Percentiles rank a stretch among this genome's conserved stretches.
phyloP scores from a whole-genome alignment of 148 eudicot genomes.

The Fagopyrum esculentum region DNA sequence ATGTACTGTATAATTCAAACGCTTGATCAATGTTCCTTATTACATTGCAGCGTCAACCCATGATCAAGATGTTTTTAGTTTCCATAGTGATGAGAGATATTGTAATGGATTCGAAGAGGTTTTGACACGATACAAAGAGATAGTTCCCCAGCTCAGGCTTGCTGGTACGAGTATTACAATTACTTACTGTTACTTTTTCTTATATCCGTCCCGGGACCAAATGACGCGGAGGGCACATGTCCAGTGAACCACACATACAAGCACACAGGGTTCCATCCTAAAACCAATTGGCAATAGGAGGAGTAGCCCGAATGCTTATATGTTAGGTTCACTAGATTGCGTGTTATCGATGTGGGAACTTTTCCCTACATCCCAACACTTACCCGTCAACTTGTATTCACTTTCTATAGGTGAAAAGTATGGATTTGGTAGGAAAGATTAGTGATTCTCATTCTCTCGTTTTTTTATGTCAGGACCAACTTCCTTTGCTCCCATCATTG shows the following conservation, averaged over 20 bases:
- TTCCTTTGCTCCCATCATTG: constrained; percentile 88
- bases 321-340: too few relatives aligned
- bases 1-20: not conserved
- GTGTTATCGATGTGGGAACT: too few relatives aligned
- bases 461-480: constrained; percentile 58
- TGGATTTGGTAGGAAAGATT: not conserved
- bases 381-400: not conserved
- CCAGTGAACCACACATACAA: too few relatives aligned
- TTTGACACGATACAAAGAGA: constrained; percentile 58
- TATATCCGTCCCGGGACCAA: too few relatives aligned
- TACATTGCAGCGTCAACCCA: constrained; percentile 65
- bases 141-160: constrained; percentile 65
- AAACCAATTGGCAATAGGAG: too few relatives aligned
- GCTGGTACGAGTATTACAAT: constrained; percentile 50
- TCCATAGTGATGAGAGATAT: constrained; percentile 52
- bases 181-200: not conserved
- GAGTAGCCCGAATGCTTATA: too few relatives aligned
- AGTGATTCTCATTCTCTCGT: not conserved
- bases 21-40: constrained; percentile 1
- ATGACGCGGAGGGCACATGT: too few relatives aligned
- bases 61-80: constrained; percentile 87
- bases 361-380: too few relatives aligned
- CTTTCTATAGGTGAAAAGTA: not conserved
- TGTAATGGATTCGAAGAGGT: constrained; percentile 95
- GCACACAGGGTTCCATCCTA: too few relatives aligned